Evolutionary conservation across 179 eudicot species (phyloP).

Genomic region (Nepenthes alata): DNA sequence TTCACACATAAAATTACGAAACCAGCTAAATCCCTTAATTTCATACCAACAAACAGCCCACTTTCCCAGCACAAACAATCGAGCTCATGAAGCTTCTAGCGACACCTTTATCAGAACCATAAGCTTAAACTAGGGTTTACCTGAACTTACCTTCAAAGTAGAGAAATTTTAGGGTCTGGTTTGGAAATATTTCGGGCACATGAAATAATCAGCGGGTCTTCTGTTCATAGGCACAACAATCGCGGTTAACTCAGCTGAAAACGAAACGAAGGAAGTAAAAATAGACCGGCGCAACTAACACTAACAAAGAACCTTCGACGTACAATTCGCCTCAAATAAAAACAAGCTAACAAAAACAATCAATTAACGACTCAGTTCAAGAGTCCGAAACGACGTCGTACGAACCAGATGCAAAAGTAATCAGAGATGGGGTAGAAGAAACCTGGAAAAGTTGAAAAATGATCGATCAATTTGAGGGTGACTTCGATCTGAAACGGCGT

Average conservation of each 20-base stretch:
- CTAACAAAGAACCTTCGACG: too few relatives aligned
- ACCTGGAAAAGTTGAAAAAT: constrained; percentile 18
- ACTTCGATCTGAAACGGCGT: constrained; percentile 21
- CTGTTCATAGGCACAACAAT: too few relatives aligned
- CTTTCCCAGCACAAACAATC: constrained; percentile 7
- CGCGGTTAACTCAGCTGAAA: too few relatives aligned
- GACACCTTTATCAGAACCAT: not conserved
- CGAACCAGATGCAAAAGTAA: not conserved
- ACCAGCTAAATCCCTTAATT: constrained; percentile 8
- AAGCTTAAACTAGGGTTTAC: constrained; percentile 7
- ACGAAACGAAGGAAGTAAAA: too few relatives aligned
- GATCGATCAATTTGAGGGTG: not conserved
- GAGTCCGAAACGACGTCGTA: not conserved
- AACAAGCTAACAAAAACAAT: not conserved
- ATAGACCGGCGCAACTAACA: too few relatives aligned
- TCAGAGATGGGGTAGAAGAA: not conserved
- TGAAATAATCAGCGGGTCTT: not conserved
- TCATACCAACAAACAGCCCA: constrained; percentile 21
- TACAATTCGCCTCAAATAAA: too few relatives aligned
- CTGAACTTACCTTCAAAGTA: not conserved
- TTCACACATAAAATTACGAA: constrained; percentile 34
- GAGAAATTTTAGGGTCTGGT: constrained; percentile 3
- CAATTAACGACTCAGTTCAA: not conserved
- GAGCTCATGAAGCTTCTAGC: constrained; percentile 2
- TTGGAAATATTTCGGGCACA: not conserved